Percentiles rank a stretch among this genome's conserved stretches.
phyloP scores from a whole-genome alignment of 192 early-diverging fungal species.

The Haplosporangium gracile region DNA sequence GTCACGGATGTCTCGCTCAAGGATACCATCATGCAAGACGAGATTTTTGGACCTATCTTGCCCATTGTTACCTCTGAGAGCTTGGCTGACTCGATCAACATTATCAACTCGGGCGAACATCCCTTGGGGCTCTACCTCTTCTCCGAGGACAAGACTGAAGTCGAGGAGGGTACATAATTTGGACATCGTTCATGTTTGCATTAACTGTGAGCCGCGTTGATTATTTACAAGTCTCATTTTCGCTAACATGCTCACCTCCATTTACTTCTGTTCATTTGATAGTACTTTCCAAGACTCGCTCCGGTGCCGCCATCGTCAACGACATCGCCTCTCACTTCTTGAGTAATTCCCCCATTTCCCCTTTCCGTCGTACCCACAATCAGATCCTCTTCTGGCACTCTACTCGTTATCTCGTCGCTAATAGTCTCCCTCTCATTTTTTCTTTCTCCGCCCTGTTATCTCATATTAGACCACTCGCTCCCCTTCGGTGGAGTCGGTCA shows the following conservation, averaged over 20 bases:
- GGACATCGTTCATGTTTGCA: background rate
- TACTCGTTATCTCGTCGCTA: background rate
- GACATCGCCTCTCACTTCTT: constrained; percentile 78
- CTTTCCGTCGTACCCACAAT: background rate
- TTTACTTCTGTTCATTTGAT: background rate
- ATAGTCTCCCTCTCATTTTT: background rate
- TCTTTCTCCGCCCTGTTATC: background rate
- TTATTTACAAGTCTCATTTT: background rate
- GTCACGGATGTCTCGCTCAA: constrained; percentile 60
- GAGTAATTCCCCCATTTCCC: constrained; percentile 55
- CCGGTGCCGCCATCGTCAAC: constrained; percentile 85
- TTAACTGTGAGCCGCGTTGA: background rate
- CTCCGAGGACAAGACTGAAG: constrained; percentile 56
- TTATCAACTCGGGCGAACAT: constrained; percentile 72
- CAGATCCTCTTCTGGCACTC: too few relatives aligned
- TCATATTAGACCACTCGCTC: constrained; percentile 57
- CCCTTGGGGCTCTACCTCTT: constrained; percentile 86
- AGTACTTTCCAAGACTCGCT: constrained; percentile 76
- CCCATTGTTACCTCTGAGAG: constrained; percentile 71
- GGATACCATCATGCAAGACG: constrained; percentile 65
- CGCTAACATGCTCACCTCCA: background rate
- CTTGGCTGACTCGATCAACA: constrained; percentile 68
- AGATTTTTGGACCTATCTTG: constrained; percentile 77
- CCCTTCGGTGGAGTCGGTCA: constrained; percentile 93
- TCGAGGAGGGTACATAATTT: constrained; percentile 61